Conservation (phyloP, 768 basidiomycete species). For the Russula earlei region DNA sequence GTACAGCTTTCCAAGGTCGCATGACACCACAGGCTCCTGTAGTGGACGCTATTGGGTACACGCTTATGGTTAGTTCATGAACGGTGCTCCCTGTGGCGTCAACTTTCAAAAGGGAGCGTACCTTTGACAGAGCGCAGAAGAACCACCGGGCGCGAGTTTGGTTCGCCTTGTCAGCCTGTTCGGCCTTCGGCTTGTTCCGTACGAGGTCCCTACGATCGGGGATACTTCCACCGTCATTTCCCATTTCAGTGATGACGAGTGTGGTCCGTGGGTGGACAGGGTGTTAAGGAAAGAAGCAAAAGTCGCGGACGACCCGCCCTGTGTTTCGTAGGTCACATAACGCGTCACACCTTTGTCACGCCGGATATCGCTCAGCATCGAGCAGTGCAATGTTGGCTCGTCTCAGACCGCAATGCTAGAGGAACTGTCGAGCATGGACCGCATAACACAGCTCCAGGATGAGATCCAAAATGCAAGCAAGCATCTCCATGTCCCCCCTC, state of each 20-base stretch:
- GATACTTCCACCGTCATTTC: constrained; percentile 85
- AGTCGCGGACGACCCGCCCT: no score
- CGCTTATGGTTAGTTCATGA: neutral
- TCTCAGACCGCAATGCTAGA: constrained; percentile 74
- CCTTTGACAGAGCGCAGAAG: constrained; percentile 94
- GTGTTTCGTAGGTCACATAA: neutral
- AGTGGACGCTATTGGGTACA: constrained; percentile 52
- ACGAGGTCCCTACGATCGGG: constrained; percentile 78
- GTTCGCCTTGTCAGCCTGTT: constrained; percentile 86
- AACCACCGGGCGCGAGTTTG: constrained; percentile 83
- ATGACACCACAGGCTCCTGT: constrained; percentile 83
- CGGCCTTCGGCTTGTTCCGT: constrained; percentile 64
- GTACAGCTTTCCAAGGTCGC: constrained; percentile 87
- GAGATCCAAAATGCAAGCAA: constrained; percentile 90
- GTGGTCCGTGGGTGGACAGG: neutral
- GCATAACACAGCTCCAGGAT: constrained; percentile 92
- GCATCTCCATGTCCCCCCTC: neutral
- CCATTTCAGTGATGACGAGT: constrained; percentile 38
- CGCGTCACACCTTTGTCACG: constrained; percentile 1
- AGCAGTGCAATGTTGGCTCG: neutral
- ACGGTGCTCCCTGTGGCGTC: neutral
- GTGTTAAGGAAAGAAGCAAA: neutral
- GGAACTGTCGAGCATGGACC: constrained; percentile 90
- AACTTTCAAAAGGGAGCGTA: constrained; percentile 33
- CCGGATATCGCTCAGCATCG: neutral